Percentiles rank a stretch among this genome's conserved stretches.
These are phyloP conservation scores for Panellus pusillus DNA, from an alignment of 768 basidiomycete species.

Conservation along the genomic window DNA sequence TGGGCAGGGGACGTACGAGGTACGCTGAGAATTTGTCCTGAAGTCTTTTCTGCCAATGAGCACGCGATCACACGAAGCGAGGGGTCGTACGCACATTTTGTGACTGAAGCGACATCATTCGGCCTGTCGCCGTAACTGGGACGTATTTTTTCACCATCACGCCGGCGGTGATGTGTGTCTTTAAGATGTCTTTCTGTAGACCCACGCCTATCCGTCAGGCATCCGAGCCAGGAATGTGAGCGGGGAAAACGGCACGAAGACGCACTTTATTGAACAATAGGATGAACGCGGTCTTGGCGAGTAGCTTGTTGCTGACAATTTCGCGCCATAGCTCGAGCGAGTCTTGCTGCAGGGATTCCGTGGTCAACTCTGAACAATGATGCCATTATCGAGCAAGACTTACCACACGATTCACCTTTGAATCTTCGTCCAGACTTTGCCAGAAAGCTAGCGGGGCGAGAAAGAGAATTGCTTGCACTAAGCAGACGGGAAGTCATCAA, in stretches of 20 bases:
- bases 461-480: conserved; percentile 60
- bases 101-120: conserved; percentile 54
- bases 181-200: conserved; percentile 46
- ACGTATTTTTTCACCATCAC: conserved; percentile 53
- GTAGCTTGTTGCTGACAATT: conserved; percentile 48
- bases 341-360: conserved; percentile 43
- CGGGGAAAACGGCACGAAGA: too few species aligned
- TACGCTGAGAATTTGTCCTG: conserved; percentile 50
- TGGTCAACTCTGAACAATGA: too few species aligned
- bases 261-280: conserved; percentile 57
- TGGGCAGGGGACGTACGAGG: conserved; percentile 31
- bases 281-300: conserved; percentile 50
- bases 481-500: neutral
- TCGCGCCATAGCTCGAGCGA: conserved; percentile 55
- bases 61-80: too few species aligned
- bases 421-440: conserved; percentile 53
- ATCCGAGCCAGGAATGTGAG: too few species aligned
- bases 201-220: neutral
- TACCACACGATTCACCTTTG: conserved; percentile 49
- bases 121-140: conserved; percentile 62
- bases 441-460: conserved; percentile 59
- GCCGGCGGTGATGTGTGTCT: conserved; percentile 45
- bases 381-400: too few species aligned
- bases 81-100: conserved; percentile 47
- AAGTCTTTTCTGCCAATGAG: conserved; percentile 35